A percentile compares a stretch with the other conserved stretches of the same genome.
phyloP scores from a whole-genome alignment of 768 basidiomycete species.

The Rhodotorula sphaerocarpa region DNA sequence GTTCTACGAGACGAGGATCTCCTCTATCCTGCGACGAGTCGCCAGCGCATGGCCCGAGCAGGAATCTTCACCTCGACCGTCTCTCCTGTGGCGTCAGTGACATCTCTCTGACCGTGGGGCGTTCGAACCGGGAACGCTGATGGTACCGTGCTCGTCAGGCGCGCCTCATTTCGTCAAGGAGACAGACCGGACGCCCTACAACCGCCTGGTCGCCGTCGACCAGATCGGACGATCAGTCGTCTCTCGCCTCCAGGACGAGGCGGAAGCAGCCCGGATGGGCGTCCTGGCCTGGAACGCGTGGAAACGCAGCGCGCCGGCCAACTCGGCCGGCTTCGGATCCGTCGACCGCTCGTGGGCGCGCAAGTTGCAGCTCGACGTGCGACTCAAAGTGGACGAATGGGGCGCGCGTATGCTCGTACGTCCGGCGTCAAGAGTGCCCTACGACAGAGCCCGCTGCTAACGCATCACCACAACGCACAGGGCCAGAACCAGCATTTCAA shows the following conservation, averaged over 20 bases:
- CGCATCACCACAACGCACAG: neutral
- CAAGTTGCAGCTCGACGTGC: neutral
- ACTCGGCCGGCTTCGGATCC: constrained; percentile 5
- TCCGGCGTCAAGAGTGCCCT: no score
- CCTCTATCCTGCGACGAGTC: constrained; percentile 6
- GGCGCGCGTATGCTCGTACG: neutral
- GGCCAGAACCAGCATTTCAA: constrained; percentile 19
- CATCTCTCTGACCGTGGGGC: constrained; percentile 3
- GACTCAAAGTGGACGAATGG: neutral
- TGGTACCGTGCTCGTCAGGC: constrained; percentile 13
- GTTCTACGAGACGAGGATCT: constrained; percentile 16
- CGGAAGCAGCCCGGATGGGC: constrained; percentile 3
- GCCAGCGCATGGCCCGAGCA: constrained; percentile 12
- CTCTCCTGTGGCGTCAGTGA: constrained; percentile 24
- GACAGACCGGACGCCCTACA: constrained; percentile 9
- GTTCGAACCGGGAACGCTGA: neutral
- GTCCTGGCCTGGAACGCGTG: constrained; percentile 7
- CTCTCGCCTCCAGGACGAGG: constrained; percentile 8
- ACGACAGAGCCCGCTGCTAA: neutral
- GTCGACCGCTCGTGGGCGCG: neutral
- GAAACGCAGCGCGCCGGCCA: neutral
- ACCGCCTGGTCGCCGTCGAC: constrained; percentile 20
- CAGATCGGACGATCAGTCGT: constrained; percentile 26
- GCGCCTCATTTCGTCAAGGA: constrained; percentile 20
- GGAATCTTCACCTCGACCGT: neutral